These are phyloP conservation scores for Metarhizium rileyi DNA, from an alignment of 2,329 filamentous ascomycete genomes.

Conservation along the genomic window DNA sequence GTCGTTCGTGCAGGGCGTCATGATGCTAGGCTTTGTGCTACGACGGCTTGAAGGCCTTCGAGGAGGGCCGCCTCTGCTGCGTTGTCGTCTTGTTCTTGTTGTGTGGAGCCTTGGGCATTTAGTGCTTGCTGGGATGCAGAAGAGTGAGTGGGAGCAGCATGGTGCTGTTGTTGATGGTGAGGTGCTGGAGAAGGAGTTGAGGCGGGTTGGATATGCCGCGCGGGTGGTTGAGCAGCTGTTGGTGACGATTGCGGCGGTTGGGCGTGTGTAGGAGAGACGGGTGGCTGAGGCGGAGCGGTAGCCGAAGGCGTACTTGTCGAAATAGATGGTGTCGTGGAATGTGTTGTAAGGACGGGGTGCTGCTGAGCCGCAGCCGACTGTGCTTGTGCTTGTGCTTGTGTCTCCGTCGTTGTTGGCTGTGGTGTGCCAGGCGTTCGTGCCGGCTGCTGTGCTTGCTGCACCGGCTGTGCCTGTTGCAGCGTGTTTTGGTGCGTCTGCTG, in stretches of 20 bases:
- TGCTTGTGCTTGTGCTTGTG: not conserved
- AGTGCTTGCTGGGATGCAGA: constrained; percentile 14
- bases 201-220: not conserved
- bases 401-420: constrained; percentile 2
- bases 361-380: not conserved
- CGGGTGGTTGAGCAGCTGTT: not conserved
- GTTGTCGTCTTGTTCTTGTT: constrained; percentile 19
- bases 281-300: not conserved
- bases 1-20: not conserved
- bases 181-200: not conserved
- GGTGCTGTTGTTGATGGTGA: constrained; percentile 1
- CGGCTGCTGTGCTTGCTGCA: constrained; percentile 8
- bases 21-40: constrained; percentile 18
- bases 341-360: not conserved
- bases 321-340: not conserved
- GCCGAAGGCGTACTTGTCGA: not conserved
- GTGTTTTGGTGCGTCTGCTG: constrained; percentile 12
- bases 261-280: not conserved
- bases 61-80: constrained; percentile 24
- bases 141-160: constrained; percentile 1
- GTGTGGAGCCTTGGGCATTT: constrained; percentile 13
- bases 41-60: constrained; percentile 25
- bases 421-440: constrained; percentile 1
- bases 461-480: constrained; percentile 12
- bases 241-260: not conserved